Evolutionary conservation across 352 stramenopile species (phyloP).

Genomic region (Globisporangium sylvaticum): DNA sequence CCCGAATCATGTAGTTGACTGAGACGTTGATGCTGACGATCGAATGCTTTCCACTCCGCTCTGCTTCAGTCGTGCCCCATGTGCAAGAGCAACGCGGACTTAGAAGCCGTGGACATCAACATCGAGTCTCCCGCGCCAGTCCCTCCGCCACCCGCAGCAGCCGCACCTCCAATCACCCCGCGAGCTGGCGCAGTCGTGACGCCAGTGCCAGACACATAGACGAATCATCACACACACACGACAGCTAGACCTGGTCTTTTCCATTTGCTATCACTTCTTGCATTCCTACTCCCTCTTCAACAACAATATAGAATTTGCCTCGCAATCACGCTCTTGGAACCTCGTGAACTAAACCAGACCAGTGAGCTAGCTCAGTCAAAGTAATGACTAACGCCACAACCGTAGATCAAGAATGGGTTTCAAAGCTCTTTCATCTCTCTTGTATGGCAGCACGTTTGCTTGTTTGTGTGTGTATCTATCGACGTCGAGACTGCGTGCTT

Average conservation of each 20-base stretch:
- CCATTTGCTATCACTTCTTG: too few relatives aligned
- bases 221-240: too few relatives aligned
- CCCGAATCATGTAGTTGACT: background rate
- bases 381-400: too few relatives aligned
- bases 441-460: background rate
- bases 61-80: slow-evolving; percentile 77
- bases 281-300: too few relatives aligned
- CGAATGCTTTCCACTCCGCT: background rate
- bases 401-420: background rate
- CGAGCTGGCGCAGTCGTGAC: slow-evolving; percentile 41
- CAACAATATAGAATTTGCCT: too few relatives aligned
- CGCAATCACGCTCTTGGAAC: too few relatives aligned
- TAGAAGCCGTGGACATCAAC: slow-evolving; percentile 42
- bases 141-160: background rate
- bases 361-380: too few relatives aligned
- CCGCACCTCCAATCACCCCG: background rate
- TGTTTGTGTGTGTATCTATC: slow-evolving; percentile 17
- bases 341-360: too few relatives aligned
- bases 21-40: background rate
- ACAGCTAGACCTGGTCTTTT: too few relatives aligned
- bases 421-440: background rate
- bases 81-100: slow-evolving; percentile 78
- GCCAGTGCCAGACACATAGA: slow-evolving; percentile 17
- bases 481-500: slow-evolving; percentile 25
- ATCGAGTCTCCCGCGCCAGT: slow-evolving; percentile 17